Base-by-base conservation (phyloP, 1,284 basidiomycete species). In the Lentinus polychrous region DNA sequence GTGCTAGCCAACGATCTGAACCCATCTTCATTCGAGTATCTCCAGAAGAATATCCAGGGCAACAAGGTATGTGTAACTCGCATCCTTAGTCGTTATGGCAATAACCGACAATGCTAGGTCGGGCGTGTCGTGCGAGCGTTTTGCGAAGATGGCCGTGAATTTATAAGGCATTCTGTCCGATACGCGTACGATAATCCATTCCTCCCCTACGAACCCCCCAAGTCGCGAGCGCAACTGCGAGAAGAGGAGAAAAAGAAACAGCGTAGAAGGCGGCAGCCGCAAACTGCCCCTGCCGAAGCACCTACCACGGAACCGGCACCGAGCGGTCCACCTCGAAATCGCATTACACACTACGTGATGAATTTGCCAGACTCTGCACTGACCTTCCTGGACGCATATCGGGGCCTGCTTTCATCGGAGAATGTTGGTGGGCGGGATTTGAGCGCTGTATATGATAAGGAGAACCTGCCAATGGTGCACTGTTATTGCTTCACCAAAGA, bases 401-500 rank as follows among this genome's bases (percentile, higher is more conserved):
- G 78, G 1, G 93, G 92, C 0, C 69, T 88, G 54, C 75, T 87
- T 62, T 68, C 67, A 34, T 61, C 61, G 33, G 69, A 65, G 41
- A 60, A 60, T 40, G 56, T 60, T 37, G 55, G 56, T 14, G 60
- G 63, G 37, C 62, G 66, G 54, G 69, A 68, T 53, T 66, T 72
- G 51, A 60, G 63, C 49, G 66, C 64, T 2, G 54, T 75, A 52
- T 86, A 86, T 65, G 65, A 69, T n/a, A 57, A 55, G 49, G 55
- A 51, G 49, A 48, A 47, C 40, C 83, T 92, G 81, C 95, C 96
- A 0, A 80, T 92, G 75, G 76, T 99, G 7, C 96, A 99, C 63
- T 94, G 92, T 52, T 89, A 99, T 66, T 98, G 94, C 69, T 99
- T 99, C 66, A 94, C 93, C 34, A 84, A 92, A 52, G 89, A 94